Conservation (phyloP, 495 filamentous ascomycete genomes). For the Neurospora sp. region DNA sequence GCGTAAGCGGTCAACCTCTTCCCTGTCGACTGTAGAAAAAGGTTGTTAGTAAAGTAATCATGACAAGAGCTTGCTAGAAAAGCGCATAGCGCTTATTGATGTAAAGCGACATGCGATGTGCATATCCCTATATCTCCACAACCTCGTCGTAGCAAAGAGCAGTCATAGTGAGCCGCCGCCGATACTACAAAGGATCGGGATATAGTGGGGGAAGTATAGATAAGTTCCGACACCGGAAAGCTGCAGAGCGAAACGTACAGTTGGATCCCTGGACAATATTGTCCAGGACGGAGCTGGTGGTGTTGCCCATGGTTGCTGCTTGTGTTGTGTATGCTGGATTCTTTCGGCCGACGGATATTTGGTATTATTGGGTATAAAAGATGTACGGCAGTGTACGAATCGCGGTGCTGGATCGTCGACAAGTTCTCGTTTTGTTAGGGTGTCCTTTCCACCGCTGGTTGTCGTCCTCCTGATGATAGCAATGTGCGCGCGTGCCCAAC, state of each 20-base stretch:
- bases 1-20: conserved; percentile 88
- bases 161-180: not conserved
- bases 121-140: not conserved
- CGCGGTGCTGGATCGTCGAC: not conserved
- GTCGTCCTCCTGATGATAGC: not conserved
- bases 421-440: not conserved
- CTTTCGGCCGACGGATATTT: not conserved
- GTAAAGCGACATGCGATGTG: not conserved
- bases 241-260: conserved; percentile 46
- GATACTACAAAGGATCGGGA: not conserved
- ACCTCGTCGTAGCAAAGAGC: not conserved
- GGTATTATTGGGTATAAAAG: not conserved
- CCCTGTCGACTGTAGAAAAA: conserved; percentile 67
- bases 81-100: not conserved
- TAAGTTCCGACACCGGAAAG: not conserved
- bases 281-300: conserved; percentile 76
- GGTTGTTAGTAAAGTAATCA: not conserved
- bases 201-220: not conserved
- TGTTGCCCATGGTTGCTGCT: conserved; percentile 63
- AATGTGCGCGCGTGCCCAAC: not conserved
- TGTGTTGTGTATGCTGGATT: not conserved
- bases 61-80: not conserved
- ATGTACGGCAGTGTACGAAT: not conserved
- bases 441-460: not conserved
- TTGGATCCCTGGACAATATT: conserved; percentile 94